Percentiles rank a stretch among this genome's conserved stretches.
Evolutionary conservation across 352 stramenopile species (phyloP).

Genomic region (Phytophthora europaea): DNA sequence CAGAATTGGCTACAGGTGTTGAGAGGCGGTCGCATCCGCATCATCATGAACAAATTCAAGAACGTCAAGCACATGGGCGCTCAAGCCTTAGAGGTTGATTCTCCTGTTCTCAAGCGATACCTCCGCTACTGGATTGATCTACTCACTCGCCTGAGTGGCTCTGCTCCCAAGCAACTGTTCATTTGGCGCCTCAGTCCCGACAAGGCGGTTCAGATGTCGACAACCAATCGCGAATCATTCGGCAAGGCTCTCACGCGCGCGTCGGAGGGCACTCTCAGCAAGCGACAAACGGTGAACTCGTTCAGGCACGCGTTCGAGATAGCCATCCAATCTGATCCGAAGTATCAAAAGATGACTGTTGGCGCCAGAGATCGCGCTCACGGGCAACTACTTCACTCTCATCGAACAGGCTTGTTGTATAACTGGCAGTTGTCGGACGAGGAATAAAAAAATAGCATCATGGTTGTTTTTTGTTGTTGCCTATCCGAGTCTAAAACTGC

Average conservation of each 20-base stretch:
- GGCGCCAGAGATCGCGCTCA: too few species aligned
- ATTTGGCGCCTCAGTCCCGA: not conserved
- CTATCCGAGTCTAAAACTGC: not conserved
- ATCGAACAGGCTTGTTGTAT: too few species aligned
- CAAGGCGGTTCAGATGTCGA: not conserved
- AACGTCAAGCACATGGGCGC: not conserved
- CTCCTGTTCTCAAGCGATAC: not conserved
- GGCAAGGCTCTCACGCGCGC: not conserved
- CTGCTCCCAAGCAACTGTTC: not conserved
- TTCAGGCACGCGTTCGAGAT: not conserved
- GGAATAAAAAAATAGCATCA: too few species aligned
- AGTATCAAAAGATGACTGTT: not conserved
- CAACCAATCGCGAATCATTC: not conserved
- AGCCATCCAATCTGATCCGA: not conserved
- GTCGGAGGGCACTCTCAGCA: not conserved
- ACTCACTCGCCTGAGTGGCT: not conserved
- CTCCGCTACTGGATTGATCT: conserved; percentile 5
- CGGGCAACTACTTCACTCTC: too few species aligned
- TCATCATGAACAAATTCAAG: conserved; percentile 3
- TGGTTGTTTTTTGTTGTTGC: too few species aligned
- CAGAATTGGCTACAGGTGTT: conserved; percentile 5
- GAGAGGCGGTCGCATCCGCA: not conserved
- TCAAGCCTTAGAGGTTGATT: conserved; percentile 1
- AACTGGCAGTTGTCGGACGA: too few species aligned
- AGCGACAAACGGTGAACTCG: not conserved